Evolutionary conservation across 2,329 filamentous ascomycete genomes (phyloP), one percentile per base, ranked within the genome.

Genomic region (Calonectria pteridis): DNA sequence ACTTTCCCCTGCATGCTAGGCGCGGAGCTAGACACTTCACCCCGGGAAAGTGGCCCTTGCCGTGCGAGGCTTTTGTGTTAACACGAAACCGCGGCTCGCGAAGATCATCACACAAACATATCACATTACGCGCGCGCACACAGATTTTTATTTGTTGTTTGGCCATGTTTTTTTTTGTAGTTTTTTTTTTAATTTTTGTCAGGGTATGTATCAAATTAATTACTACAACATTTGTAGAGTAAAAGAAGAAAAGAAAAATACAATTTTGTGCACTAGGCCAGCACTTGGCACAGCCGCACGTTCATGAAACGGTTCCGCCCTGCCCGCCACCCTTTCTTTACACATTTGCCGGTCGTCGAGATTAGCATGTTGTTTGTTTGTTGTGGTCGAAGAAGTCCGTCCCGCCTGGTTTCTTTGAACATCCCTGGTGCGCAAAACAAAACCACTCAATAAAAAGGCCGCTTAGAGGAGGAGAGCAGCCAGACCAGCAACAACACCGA

Each of bases 401-500:
- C n/a, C n/a, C n/a, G n/a, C n/a, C n/a, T n/a, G n/a, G n/a, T n/a
- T n/a, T n/a, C n/a, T n/a, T 43, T 53, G 37, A 13, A 5, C 29
- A 49, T 35, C 75, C 68, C 26, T 10, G 50, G 65, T 26, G 68
- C 14, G 63, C 18, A 6, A 2, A 55, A 31, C 35, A 14, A 14
- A 14, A 14, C 33, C 35, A n/a, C 35, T 6, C 33, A 13, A 9
- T 2, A n/a, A 9, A 4, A 4, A 13, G 4, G 43, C 9, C 43
- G 43, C 43, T 43, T 74, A 53, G 66, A 81, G 46, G 31, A 80
- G 51, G 58, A 82, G 51, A 13, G 77, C 80, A 4, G 65, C 74
- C 0, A 76, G 29, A 46, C 76, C 76, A 16, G 79, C 80, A 18
- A 81, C n/a, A 37, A 73, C 78, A 29, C 74, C 73, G 28, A 79